A percentile compares a stretch with the other conserved stretches of the same genome.
phyloP scores from a whole-genome alignment of 2,329 filamentous ascomycete genomes.

The Celoporthe dispersa region DNA sequence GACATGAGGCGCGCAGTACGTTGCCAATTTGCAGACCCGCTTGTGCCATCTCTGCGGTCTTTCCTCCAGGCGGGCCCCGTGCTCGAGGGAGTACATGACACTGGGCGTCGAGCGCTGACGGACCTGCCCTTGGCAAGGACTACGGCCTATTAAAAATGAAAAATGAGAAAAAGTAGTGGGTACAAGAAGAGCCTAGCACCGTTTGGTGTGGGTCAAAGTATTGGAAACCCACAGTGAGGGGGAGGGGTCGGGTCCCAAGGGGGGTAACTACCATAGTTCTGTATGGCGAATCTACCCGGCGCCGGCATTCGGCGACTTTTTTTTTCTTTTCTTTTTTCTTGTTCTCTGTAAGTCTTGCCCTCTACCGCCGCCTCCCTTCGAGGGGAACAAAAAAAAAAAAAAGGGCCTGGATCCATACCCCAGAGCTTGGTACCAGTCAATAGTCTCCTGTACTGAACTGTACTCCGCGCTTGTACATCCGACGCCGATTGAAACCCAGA shows the following conservation, averaged over 20 bases:
- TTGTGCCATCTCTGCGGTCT: constrained; percentile 1
- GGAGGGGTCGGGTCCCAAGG: background rate
- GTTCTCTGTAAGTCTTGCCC: background rate
- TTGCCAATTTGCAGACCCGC: background rate
- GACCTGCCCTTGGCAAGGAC: background rate
- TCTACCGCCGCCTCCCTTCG: background rate
- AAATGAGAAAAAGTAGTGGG: background rate
- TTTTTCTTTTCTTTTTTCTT: background rate
- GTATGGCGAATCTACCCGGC: constrained; percentile 9
- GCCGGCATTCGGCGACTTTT: constrained; percentile 19
- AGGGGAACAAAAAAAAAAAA: background rate
- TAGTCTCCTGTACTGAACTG: background rate
- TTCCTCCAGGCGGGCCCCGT: background rate
- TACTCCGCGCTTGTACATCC: constrained; percentile 1
- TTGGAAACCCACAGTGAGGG: background rate
- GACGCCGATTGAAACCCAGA: constrained; percentile 21
- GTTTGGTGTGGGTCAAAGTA: background rate
- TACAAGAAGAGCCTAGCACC: background rate
- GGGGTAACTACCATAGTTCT: too few species aligned
- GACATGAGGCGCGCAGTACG: background rate
- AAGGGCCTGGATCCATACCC: background rate
- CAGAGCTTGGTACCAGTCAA: background rate
- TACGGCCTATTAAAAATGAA: background rate
- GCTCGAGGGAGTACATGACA: background rate
- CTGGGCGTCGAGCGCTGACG: background rate